Evolutionary conservation across 2,329 filamentous ascomycete species (phyloP).

Genomic region (Hymenoscyphus scutula): DNA sequence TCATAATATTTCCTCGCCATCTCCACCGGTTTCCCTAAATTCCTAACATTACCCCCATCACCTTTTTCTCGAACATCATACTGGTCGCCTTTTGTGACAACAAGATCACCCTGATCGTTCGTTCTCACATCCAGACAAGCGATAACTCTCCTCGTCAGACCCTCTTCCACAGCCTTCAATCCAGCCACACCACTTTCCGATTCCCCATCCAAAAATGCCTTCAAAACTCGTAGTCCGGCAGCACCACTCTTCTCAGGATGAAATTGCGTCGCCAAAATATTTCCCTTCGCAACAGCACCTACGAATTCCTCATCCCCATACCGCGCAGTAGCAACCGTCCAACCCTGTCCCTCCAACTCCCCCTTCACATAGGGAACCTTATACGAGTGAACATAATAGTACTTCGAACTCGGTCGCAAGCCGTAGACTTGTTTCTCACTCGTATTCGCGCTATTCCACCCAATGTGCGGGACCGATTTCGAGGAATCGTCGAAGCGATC

Average conservation of each 20-base stretch:
- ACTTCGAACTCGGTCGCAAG: constrained; percentile 78
- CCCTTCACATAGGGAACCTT: constrained; percentile 73
- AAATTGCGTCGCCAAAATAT: constrained; percentile 90
- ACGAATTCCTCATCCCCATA: constrained; percentile 91
- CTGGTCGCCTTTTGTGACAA: constrained; percentile 97
- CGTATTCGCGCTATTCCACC: constrained; percentile 89
- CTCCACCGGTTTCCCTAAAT: constrained; percentile 94
- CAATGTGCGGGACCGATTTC: constrained; percentile 98
- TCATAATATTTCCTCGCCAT: constrained; percentile 94
- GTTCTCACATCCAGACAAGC: constrained; percentile 93
- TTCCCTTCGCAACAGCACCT: constrained; percentile 81
- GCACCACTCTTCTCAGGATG: constrained; percentile 96
- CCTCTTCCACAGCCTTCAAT: constrained; percentile 47
- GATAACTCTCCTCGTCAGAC: constrained; percentile 88
- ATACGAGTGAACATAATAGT: constrained; percentile 98
- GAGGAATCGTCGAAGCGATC: constrained; percentile 71
- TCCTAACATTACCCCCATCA: constrained; percentile 68
- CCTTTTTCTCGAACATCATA: constrained; percentile 95
- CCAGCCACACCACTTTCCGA: constrained; percentile 42
- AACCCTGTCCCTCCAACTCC: constrained; percentile 75
- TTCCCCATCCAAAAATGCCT: constrained; percentile 79
- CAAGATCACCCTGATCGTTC: constrained; percentile 91
- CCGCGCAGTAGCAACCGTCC: constrained; percentile 85
- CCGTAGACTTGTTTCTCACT: constrained; percentile 67
- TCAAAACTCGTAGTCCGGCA: constrained; percentile 79